Evolutionary conservation across 2,329 filamentous ascomycete genomes (phyloP).

Genomic region (Neofusicoccum cordaticola): DNA sequence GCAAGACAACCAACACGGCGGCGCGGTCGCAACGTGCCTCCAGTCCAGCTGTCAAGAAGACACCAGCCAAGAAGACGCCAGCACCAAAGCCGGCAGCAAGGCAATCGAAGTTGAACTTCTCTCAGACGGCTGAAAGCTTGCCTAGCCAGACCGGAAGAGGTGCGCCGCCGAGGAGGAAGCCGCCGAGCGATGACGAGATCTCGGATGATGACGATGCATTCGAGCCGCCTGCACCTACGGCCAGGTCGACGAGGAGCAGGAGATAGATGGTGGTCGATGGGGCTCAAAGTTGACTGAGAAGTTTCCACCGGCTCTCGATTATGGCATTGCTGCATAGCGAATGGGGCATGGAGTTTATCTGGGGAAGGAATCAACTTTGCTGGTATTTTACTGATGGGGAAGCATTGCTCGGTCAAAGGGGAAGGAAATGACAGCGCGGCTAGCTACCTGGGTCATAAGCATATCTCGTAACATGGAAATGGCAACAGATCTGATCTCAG

Average conservation of each 20-base stretch:
- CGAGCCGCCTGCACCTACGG: constrained; percentile 30
- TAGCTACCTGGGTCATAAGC: not conserved
- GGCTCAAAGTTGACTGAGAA: no score
- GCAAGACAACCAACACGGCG: constrained; percentile 24
- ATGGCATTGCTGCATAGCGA: not conserved
- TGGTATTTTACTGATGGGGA: not conserved
- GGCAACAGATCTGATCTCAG: not conserved
- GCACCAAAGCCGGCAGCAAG: constrained; percentile 25
- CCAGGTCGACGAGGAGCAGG: constrained; percentile 19
- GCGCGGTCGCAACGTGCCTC: constrained; percentile 20
- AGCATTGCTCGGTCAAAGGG: not conserved
- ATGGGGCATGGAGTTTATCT: not conserved
- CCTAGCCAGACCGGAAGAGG: constrained; percentile 31
- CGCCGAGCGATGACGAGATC: constrained; percentile 41
- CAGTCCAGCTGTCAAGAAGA: constrained; percentile 24
- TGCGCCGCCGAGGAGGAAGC: constrained; percentile 17
- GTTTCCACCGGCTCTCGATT: not conserved
- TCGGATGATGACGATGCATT: constrained; percentile 39
- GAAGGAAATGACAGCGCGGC: not conserved
- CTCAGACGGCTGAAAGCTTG: constrained; percentile 34
- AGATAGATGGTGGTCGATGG: not conserved
- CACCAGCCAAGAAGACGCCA: constrained; percentile 21
- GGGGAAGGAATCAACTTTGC: not conserved
- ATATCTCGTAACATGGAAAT: not conserved
- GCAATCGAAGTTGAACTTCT: constrained; percentile 44